A percentile compares a stretch with the other conserved stretches of the same genome.
Conservation (phyloP, 257 asterid genomes). For the Forsythia viridissima region DNA sequence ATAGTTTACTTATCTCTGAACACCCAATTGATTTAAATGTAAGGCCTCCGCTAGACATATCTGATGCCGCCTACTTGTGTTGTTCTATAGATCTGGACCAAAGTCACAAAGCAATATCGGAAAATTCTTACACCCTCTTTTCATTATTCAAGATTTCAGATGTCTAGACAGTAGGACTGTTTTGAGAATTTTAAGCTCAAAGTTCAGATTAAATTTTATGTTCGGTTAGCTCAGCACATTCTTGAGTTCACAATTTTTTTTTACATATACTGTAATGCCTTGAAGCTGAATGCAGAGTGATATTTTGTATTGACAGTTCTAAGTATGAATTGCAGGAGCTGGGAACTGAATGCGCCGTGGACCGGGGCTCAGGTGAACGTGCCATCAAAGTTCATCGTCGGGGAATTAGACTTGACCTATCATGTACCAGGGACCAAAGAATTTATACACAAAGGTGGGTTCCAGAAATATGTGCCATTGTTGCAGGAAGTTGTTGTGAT, state of each 20-base stretch:
- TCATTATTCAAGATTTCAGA: background rate
- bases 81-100: background rate
- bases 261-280: background rate
- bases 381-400: slow-evolving; percentile 60
- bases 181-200: background rate
- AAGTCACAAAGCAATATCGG: background rate
- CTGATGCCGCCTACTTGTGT: background rate
- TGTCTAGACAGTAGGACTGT: background rate
- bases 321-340: slow-evolving; percentile 40
- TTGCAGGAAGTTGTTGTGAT: slow-evolving; percentile 59
- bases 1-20: too few relatives aligned
- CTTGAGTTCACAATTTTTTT: background rate
- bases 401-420: slow-evolving; percentile 60
- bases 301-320: background rate
- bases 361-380: slow-evolving; percentile 56
- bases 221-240: background rate
- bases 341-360: slow-evolving; percentile 79
- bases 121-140: too few relatives aligned
- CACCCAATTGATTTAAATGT: too few relatives aligned
- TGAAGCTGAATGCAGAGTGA: background rate
- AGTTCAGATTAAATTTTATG: background rate
- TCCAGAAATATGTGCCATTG: slow-evolving; percentile 55
- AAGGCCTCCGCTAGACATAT: too few relatives aligned
- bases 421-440: slow-evolving; percentile 56
- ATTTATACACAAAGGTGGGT: slow-evolving; percentile 58